A percentile compares a stretch with the other conserved stretches of the same genome.
Evolutionary conservation across 176 grass and related monocot species (phyloP).

Genomic region (Leersia perrieri): DNA sequence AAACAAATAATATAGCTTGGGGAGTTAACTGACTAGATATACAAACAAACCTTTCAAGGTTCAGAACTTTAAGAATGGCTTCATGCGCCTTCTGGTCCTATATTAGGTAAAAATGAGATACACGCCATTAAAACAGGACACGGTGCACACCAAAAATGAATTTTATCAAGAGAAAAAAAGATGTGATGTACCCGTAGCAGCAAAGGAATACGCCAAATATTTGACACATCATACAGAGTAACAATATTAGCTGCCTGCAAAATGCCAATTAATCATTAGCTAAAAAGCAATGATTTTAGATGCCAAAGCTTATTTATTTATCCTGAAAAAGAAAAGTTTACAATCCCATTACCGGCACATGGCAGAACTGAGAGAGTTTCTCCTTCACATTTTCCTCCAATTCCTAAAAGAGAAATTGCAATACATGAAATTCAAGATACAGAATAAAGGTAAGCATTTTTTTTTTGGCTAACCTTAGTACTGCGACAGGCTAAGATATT

Average conservation of each 20-base stretch:
- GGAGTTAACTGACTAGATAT: slow-evolving; percentile 22
- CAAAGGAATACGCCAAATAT: slow-evolving; percentile 82
- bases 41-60: slow-evolving; percentile 61
- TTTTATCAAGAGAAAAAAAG: slow-evolving; percentile 25
- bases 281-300: not conserved
- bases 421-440: not conserved
- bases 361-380: slow-evolving; percentile 83
- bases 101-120: slow-evolving; percentile 13
- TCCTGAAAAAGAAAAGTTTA: not conserved
- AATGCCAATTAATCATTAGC: slow-evolving; percentile 30
- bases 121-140: not conserved
- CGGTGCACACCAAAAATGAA: not conserved
- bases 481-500: slow-evolving; percentile 83
- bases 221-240: slow-evolving; percentile 74
- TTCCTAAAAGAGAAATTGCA: slow-evolving; percentile 37
- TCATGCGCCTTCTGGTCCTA: slow-evolving; percentile 81
- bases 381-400: slow-evolving; percentile 74
- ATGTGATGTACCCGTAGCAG: slow-evolving; percentile 53
- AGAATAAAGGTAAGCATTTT: not conserved
- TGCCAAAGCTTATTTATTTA: not conserved
- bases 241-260: slow-evolving; percentile 63
- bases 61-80: slow-evolving; percentile 72
- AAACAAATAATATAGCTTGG: not conserved
- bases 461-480: slow-evolving; percentile 45
- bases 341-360: slow-evolving; percentile 63